Conservation (phyloP, 1,139 yeast species). For the Candida smagusa region DNA sequence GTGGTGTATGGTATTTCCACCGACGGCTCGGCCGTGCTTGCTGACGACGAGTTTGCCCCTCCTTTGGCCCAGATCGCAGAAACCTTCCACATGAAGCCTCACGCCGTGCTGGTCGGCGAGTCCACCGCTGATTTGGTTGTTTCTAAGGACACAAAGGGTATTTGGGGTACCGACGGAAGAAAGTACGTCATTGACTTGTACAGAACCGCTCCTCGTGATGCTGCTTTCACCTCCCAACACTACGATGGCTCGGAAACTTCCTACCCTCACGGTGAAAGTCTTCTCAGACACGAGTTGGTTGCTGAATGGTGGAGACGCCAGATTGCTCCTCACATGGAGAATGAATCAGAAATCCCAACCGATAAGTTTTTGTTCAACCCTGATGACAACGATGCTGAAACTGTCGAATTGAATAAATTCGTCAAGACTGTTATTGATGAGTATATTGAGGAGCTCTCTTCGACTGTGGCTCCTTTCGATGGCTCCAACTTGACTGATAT, state of each 20-base stretch:
- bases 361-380: slow-evolving; percentile 66
- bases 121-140: slow-evolving; percentile 48
- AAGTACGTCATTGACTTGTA: slow-evolving; percentile 80
- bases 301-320: slow-evolving; percentile 85
- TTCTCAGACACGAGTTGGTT: slow-evolving; percentile 83
- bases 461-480: slow-evolving; percentile 68
- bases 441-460: slow-evolving; percentile 54
- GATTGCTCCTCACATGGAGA: slow-evolving; percentile 52
- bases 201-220: slow-evolving; percentile 81
- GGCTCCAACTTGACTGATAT: slow-evolving; percentile 68
- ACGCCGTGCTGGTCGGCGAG: slow-evolving; percentile 44
- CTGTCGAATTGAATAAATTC: slow-evolving; percentile 62
- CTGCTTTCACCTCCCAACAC: slow-evolving; percentile 63
- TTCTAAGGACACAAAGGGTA: slow-evolving; percentile 81
- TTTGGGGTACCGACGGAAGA: slow-evolving; percentile 81
- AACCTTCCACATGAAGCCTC: slow-evolving; percentile 75
- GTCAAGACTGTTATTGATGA: slow-evolving; percentile 62
- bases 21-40: slow-evolving; percentile 49
- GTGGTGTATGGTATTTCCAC: slow-evolving; percentile 76
- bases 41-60: slow-evolving; percentile 49
- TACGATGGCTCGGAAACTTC: slow-evolving; percentile 41
- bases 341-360: slow-evolving; percentile 54
- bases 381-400: slow-evolving; percentile 49
- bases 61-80: slow-evolving; percentile 64
- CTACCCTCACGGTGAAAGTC: slow-evolving; percentile 80